Conservation (phyloP, 805 yeast genomes). For the Candida arabinofermentans region DNA sequence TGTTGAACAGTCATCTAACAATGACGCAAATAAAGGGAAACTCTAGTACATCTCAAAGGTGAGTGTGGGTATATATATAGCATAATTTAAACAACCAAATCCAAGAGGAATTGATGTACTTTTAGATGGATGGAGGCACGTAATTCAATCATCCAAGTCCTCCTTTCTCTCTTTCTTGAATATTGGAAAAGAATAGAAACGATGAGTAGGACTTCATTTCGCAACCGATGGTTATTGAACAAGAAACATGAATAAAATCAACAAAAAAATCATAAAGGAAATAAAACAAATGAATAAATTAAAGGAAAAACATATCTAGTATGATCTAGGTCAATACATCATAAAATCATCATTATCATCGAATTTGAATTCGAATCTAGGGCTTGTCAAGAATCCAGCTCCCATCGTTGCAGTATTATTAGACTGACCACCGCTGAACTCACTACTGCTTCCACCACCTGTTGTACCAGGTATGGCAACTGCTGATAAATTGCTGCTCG, state of each 20-base stretch:
- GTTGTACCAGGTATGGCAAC: background rate
- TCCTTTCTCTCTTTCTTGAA: too few relatives aligned
- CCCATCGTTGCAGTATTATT: background rate
- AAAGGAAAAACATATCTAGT: background rate
- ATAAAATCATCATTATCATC: slow-evolving; percentile 27
- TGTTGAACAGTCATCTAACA: too few relatives aligned
- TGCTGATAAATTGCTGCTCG: background rate
- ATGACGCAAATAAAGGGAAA: too few relatives aligned
- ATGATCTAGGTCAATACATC: slow-evolving; percentile 15
- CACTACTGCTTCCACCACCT: background rate
- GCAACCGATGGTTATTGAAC: too few relatives aligned
- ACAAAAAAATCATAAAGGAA: background rate
- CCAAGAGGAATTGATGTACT: too few relatives aligned
- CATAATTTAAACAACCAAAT: too few relatives aligned
- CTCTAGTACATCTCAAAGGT: too few relatives aligned
- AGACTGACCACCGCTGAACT: background rate
- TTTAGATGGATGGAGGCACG: too few relatives aligned
- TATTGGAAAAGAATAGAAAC: too few relatives aligned
- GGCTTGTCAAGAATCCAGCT: slow-evolving; percentile 8
- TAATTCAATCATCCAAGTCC: too few relatives aligned
- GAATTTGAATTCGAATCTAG: slow-evolving; percentile 20
- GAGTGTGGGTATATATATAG: too few relatives aligned
- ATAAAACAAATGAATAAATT: background rate
- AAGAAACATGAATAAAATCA: background rate
- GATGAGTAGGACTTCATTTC: too few relatives aligned